Evolutionary conservation across 2,329 filamentous ascomycete genomes (phyloP), one percentile per base, ranked within the genome.

Genomic region (Beauveria scarabaeidicola): DNA sequence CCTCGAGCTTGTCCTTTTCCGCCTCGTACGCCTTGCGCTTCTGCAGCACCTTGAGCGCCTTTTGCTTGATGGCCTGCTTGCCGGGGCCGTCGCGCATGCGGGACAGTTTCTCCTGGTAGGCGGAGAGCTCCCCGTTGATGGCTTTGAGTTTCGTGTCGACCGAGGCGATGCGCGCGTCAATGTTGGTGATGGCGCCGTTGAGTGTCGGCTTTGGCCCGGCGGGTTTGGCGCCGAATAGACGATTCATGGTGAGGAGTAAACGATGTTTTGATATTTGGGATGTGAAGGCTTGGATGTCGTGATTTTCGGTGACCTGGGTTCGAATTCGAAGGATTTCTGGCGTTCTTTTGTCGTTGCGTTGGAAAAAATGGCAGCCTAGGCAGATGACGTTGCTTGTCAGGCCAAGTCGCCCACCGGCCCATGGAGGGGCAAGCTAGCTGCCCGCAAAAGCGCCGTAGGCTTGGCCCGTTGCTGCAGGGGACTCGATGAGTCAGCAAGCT

Each of bases 31-130:
- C 88, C 72, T 96, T 96, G 66, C 93, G 88, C 61, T 91, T 89
- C 76, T 96, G 91, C 2, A 97, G 86, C 11, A 97, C 86, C 69
- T 96, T 96, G 68, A 96, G 87, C 2, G 93, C 93, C 70, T 97
- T 97, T 69, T 95, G 87, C 72, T 94, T 95, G 68, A 99, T 85
- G 32, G 93, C 92, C 15, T 84, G 87, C 74, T 97, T 97, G 66
- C 92, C 94, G 0, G 93, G 92, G 0, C 94, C 94, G 64, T 97
- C 92, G 74, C 92, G 91, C 92, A 97, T 95, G 71, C 92, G 93
- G 67, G 85, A 75, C 36, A 97, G 86, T 69, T 93, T 92, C 65
- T 86, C 78, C 75, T 97, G 92, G 80, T 97, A 96, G 63, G 88
- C 87, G 17, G 85, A 81, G 5, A 99, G 88, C 73, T 97, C 93